A percentile compares a stretch with the other conserved stretches of the same genome.
These are phyloP conservation scores for Coprinopsis sp. DNA, from an alignment of 768 basidiomycete genomes.

Conservation along the genomic window DNA sequence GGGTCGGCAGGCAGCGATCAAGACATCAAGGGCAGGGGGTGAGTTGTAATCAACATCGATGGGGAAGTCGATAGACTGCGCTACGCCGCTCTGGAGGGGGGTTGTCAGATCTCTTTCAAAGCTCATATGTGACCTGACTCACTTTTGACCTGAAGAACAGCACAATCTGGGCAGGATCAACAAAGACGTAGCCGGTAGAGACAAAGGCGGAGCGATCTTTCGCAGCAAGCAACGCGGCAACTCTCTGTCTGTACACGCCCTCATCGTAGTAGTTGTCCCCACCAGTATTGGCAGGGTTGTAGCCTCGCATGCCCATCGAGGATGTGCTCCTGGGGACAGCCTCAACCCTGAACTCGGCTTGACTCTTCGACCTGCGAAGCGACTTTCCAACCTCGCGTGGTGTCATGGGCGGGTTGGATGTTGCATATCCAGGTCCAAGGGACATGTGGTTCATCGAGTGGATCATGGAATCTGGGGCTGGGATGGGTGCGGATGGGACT, in stretches of 20 bases:
- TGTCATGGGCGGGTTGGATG: background rate
- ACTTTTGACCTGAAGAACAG: conserved; percentile 82
- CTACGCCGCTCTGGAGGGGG: conserved; percentile 60
- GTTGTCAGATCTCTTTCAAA: conserved; percentile 2
- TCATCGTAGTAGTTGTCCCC: conserved; percentile 40
- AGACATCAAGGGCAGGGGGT: conserved; percentile 73
- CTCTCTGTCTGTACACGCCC: conserved; percentile 47
- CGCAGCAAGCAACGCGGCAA: conserved; percentile 50
- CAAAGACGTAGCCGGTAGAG: conserved; percentile 62
- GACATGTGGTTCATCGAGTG: background rate
- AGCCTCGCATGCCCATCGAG: conserved; percentile 26
- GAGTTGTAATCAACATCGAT: conserved; percentile 71
- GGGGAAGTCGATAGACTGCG: conserved; percentile 79
- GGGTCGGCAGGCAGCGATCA: conserved; percentile 69
- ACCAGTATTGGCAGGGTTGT: conserved; percentile 19
- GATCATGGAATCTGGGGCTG: conserved; percentile 5
- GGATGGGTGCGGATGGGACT: background rate
- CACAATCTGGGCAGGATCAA: conserved; percentile 62
- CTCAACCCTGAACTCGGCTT: conserved; percentile 66
- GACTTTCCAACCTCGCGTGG: background rate
- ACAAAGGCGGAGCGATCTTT: conserved; percentile 57
- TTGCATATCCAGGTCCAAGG: background rate
- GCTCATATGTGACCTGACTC: conserved; percentile 14
- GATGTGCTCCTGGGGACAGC: conserved; percentile 33
- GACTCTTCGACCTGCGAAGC: conserved; percentile 37